These are phyloP conservation scores for Nothophytophthora sp. DNA, from an alignment of 352 stramenopile genomes.

Conservation along the genomic window DNA sequence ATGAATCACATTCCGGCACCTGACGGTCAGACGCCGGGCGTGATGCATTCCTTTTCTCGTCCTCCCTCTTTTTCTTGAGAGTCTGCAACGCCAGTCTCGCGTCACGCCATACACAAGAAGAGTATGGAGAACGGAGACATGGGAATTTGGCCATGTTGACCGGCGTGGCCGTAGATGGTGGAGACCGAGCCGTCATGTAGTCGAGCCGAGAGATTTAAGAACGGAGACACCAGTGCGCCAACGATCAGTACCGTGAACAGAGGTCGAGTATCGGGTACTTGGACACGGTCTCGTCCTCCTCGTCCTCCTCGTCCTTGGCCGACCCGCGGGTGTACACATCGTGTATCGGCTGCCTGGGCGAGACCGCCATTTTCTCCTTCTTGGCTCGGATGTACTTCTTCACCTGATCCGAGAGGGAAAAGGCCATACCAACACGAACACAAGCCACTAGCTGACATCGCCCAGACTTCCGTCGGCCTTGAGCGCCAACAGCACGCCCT, in stretches of 20 bases:
- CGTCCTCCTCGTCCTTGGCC: conserved; percentile 49
- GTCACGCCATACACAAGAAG: too few species aligned
- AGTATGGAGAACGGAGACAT: too few species aligned
- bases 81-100: too few species aligned
- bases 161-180: conserved; percentile 78
- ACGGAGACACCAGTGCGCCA: conserved; percentile 63
- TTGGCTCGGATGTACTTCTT: conserved; percentile 53
- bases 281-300: conserved; percentile 47
- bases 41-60: too few species aligned
- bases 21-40: too few species aligned
- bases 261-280: conserved; percentile 63
- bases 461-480: conserved; percentile 65
- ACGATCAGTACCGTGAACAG: conserved; percentile 58
- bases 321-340: conserved; percentile 81
- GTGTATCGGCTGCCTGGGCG: conserved; percentile 44
- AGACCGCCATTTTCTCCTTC: conserved; percentile 29
- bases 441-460: conserved; percentile 72
- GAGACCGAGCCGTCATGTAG: conserved; percentile 72
- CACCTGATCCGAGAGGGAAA: conserved; percentile 56
- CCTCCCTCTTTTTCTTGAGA: too few species aligned
- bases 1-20: too few species aligned
- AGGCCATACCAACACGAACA: conserved; percentile 73
- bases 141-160: too few species aligned
- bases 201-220: conserved; percentile 77
- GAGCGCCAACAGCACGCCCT: conserved; percentile 63